These are phyloP conservation scores for Hyaloscypha finlandica DNA, from an alignment of 495 filamentous ascomycete genomes.

Conservation along the genomic window DNA sequence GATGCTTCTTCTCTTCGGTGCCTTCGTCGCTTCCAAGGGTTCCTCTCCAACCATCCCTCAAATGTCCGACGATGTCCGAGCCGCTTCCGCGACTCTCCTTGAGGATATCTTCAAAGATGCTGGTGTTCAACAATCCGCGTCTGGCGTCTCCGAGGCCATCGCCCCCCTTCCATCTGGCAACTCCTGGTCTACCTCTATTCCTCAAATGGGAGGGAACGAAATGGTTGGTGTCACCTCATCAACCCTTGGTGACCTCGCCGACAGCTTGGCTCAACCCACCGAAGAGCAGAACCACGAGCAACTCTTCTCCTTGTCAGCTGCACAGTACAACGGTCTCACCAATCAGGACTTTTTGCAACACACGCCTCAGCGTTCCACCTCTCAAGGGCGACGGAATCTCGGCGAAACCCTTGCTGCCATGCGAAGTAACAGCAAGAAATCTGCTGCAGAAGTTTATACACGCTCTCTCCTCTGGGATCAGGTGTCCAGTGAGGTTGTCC, in stretches of 20 bases:
- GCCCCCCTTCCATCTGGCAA: conserved; percentile 47
- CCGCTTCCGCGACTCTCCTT: conserved; percentile 86
- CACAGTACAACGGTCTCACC: conserved; percentile 88
- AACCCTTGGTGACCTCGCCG: conserved; percentile 73
- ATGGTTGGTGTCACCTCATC: conserved; percentile 54
- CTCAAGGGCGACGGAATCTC: conserved; percentile 68
- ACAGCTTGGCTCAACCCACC: conserved; percentile 71
- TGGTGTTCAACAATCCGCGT: conserved; percentile 50
- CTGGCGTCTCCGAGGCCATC: conserved; percentile 49
- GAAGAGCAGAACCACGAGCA: conserved; percentile 89
- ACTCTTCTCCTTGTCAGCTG: conserved; percentile 78
- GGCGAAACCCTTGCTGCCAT: conserved; percentile 82
- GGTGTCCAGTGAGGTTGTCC: conserved; percentile 87
- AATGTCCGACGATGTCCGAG: conserved; percentile 90
- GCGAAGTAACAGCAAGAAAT: conserved; percentile 64
- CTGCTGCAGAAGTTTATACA: conserved; percentile 86
- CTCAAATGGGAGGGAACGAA: conserved; percentile 49
- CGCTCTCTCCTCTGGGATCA: conserved; percentile 92
- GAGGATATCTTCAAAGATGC: conserved; percentile 85
- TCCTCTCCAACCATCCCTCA: conserved; percentile 70
- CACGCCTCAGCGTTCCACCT: conserved; percentile 46
- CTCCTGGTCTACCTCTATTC: conserved; percentile 40
- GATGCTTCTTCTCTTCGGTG: conserved; percentile 93
- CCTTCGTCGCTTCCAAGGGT: conserved; percentile 90
- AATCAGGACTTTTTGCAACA: conserved; percentile 64